Percentiles rank a stretch among this genome's conserved stretches.
phyloP scores from a whole-genome alignment of 78 protist genomes.

The Carpediemonas membranifera region DNA sequence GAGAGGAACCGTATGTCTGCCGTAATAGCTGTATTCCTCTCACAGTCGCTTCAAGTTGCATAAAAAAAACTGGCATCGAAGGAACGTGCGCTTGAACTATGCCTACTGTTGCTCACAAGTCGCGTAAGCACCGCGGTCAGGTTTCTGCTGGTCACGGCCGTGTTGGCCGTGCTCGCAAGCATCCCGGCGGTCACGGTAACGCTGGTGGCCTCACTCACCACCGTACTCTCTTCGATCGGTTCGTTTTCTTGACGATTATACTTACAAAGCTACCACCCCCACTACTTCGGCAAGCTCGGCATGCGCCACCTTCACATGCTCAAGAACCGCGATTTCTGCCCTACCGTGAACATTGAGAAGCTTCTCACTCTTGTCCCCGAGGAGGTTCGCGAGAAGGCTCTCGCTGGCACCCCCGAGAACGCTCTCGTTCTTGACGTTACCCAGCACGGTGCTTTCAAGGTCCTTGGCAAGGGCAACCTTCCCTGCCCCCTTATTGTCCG shows the following conservation, averaged over 20 bases:
- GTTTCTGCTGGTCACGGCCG: constrained; percentile 83
- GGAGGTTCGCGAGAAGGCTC: constrained; percentile 33
- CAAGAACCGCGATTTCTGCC: constrained; percentile 55
- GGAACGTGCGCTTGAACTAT: neutral
- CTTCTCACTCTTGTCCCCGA: constrained; percentile 79
- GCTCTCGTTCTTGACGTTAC: constrained; percentile 90
- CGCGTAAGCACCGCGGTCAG: constrained; percentile 41
- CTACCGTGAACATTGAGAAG: constrained; percentile 83
- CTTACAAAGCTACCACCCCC: constrained; percentile 99
- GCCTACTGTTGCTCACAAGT: neutral
- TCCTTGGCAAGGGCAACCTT: constrained; percentile 89
- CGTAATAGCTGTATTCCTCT: no score
- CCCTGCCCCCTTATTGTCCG: constrained; percentile 89
- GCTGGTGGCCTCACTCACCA: constrained; percentile 98
- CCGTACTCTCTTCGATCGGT: constrained; percentile 81
- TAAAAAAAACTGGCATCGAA: no score
- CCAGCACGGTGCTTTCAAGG: constrained; percentile 77
- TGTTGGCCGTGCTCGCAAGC: constrained; percentile 91
- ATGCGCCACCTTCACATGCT: constrained; percentile 87
- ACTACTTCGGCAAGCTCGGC: constrained; percentile 98
- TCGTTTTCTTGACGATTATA: no score
- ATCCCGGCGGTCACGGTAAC: constrained; percentile 98
- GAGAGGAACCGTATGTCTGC: no score
- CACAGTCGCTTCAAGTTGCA: no score
- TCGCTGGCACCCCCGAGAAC: constrained; percentile 30